phyloP scores from a whole-genome alignment of 2,329 filamentous ascomycete species.

The Arthroderma uncinatum region DNA sequence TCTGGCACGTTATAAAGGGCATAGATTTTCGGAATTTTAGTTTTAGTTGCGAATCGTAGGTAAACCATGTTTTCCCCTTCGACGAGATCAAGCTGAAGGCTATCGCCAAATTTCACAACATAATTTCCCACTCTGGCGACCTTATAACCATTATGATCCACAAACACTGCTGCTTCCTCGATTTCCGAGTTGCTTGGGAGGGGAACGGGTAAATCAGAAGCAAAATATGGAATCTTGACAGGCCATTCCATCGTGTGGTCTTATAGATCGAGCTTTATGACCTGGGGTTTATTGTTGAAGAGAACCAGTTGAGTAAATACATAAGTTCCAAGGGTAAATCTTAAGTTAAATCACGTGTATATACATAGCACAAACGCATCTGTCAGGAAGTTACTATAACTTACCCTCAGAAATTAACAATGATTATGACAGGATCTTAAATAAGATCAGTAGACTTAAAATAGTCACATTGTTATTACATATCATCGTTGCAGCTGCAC shows the following conservation, averaged over 20 bases:
- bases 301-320: too few relatives aligned
- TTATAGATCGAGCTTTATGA: too few relatives aligned
- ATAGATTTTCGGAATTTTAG: slow-evolving; percentile 24
- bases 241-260: slow-evolving; percentile 7
- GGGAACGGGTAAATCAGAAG: slow-evolving; percentile 13
- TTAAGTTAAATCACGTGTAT: too few relatives aligned
- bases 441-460: too few relatives aligned
- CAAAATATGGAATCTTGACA: slow-evolving; percentile 17
- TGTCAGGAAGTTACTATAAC: too few relatives aligned
- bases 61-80: slow-evolving; percentile 29
- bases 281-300: too few relatives aligned
- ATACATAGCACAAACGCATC: too few relatives aligned
- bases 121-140: slow-evolving; percentile 18
- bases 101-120: slow-evolving; percentile 21
- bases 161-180: slow-evolving; percentile 13
- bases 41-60: slow-evolving; percentile 18
- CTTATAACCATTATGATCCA: slow-evolving; percentile 16
- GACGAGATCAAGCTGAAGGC: slow-evolving; percentile 17
- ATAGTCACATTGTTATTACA: too few relatives aligned
- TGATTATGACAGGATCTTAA: too few relatives aligned
- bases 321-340: too few relatives aligned
- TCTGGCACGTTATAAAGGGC: slow-evolving; percentile 22
- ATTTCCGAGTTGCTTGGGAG: slow-evolving; percentile 20
- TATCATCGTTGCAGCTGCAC: too few relatives aligned
- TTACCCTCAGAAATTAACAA: too few relatives aligned